Conservation (phyloP, 208 protist species). For the Wallacemonas sp. region DNA sequence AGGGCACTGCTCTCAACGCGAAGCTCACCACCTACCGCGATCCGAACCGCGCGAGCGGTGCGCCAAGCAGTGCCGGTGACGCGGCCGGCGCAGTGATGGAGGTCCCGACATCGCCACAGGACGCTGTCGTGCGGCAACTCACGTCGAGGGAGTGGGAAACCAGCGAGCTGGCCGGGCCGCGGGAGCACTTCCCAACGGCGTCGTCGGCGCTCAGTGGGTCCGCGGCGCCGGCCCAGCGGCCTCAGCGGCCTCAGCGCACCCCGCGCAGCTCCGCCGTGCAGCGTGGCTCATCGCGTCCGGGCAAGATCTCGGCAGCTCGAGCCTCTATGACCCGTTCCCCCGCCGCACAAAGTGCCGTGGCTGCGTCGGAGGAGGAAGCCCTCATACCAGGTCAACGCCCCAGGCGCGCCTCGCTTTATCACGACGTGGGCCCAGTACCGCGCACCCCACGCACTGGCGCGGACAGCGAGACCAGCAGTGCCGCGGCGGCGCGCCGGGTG, state of each 20-base stretch:
- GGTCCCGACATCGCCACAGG: slow-evolving; percentile 15
- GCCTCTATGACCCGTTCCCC: background rate
- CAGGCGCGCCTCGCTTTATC: slow-evolving; percentile 2
- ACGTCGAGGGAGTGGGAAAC: slow-evolving; percentile 22
- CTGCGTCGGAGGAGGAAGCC: background rate
- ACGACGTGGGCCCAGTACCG: background rate
- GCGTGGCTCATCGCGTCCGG: background rate
- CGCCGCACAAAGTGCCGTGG: background rate
- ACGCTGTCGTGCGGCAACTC: slow-evolving; percentile 46
- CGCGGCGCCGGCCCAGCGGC: background rate
- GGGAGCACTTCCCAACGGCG: slow-evolving; percentile 12
- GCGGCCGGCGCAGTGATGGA: slow-evolving; percentile 13
- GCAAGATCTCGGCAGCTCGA: background rate
- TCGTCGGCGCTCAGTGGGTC: background rate
- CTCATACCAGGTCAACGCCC: background rate
- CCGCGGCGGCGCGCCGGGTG: background rate
- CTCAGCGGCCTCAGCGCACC: background rate
- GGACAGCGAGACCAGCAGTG: background rate
- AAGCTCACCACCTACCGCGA: slow-evolving; percentile 54
- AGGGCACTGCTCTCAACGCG: slow-evolving; percentile 27
- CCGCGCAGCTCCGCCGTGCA: background rate
- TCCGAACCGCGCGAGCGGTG: background rate
- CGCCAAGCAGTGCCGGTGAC: background rate
- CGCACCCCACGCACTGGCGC: slow-evolving; percentile 1
- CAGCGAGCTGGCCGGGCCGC: slow-evolving; percentile 32